A percentile compares a stretch with the other conserved stretches of the same genome.
These are phyloP conservation scores for Bifiguratus adelaidae DNA, from an alignment of 192 early-diverging fungal species.

Conservation along the genomic window DNA sequence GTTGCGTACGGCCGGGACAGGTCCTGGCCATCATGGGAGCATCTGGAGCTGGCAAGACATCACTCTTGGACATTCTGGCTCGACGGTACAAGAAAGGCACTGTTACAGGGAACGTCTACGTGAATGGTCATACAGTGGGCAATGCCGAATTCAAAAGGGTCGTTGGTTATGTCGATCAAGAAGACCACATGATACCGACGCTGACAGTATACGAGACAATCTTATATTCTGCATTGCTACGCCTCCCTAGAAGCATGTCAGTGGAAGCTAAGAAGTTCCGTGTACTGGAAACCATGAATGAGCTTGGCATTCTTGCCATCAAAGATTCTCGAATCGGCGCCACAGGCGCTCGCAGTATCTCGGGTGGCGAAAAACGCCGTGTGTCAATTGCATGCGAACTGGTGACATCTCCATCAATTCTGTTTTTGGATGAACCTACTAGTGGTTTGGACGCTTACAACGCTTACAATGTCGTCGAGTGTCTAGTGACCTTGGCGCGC, in stretches of 20 bases:
- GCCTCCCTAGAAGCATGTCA: conserved; percentile 67
- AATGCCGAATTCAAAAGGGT: conserved; percentile 56
- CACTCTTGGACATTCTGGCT: conserved; percentile 83
- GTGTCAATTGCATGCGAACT: conserved; percentile 92
- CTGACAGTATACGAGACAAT: conserved; percentile 75
- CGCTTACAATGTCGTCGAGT: conserved; percentile 92
- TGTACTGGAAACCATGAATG: conserved; percentile 72
- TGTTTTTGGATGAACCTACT: conserved; percentile 83
- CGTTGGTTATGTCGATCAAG: conserved; percentile 65
- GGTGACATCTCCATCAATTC: conserved; percentile 82
- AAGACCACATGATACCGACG: conserved; percentile 37
- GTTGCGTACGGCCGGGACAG: conserved; percentile 72
- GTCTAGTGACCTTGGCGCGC: conserved; percentile 64
- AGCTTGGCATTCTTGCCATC: conserved; percentile 75
- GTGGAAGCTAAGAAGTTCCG: conserved; percentile 53
- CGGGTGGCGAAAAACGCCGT: conserved; percentile 87
- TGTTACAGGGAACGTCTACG: conserved; percentile 62
- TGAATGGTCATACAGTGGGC: conserved; percentile 63
- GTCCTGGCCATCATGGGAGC: conserved; percentile 91
- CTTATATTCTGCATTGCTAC: conserved; percentile 76
- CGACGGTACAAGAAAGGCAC: conserved; percentile 55
- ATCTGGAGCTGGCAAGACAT: conserved; percentile 90
- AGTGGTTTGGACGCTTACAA: conserved; percentile 85
- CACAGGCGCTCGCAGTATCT: conserved; percentile 64
- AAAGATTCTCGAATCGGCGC: conserved; percentile 74